A percentile compares a stretch with the other conserved stretches of the same genome.
phyloP scores from a whole-genome alignment of 257 asterid genomes.

The Forsythia suspensa region DNA sequence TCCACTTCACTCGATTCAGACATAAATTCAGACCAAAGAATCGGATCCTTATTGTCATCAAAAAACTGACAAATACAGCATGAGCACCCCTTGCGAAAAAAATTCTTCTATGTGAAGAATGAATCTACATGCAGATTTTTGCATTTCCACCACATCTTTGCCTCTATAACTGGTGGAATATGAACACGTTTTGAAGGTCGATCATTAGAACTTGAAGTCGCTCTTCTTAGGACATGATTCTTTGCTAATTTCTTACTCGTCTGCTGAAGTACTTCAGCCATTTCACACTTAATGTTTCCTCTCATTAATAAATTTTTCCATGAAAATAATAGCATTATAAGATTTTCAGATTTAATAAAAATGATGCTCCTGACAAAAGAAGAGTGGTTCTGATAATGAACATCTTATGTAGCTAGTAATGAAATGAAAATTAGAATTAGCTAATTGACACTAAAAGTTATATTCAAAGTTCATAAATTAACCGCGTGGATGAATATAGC shows the following conservation, averaged over 20 bases:
- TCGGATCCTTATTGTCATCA: slow-evolving; percentile 90
- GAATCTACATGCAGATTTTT: slow-evolving; percentile 78
- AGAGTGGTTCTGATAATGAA: too few relatives aligned
- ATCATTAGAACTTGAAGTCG: slow-evolving; percentile 65
- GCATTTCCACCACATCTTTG: slow-evolving; percentile 62
- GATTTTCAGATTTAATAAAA: too few relatives aligned
- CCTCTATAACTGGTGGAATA: slow-evolving; percentile 50
- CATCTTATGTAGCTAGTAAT: too few relatives aligned
- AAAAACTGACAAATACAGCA: slow-evolving; percentile 81
- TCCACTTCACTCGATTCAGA: slow-evolving; percentile 68
- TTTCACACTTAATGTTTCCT: slow-evolving; percentile 35
- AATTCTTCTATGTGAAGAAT: slow-evolving; percentile 60
- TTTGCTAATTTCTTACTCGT: slow-evolving; percentile 46
- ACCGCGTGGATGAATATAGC: too few relatives aligned
- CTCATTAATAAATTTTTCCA: too few relatives aligned
- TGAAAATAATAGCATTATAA: slow-evolving; percentile 13
- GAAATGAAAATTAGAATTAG: too few relatives aligned
- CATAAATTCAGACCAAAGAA: slow-evolving; percentile 79
- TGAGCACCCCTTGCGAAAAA: too few relatives aligned
- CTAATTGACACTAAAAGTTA: too few relatives aligned
- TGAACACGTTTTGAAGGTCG: slow-evolving; percentile 61
- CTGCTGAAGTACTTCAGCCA: slow-evolving; percentile 62
- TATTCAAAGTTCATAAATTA: too few relatives aligned
- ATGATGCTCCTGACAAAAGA: too few relatives aligned
- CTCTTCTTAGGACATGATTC: slow-evolving; percentile 44